Percentiles rank a stretch among this genome's conserved stretches.
phyloP scores from a whole-genome alignment of 1,284 basidiomycete genomes.

The Naganishia sp. region DNA sequence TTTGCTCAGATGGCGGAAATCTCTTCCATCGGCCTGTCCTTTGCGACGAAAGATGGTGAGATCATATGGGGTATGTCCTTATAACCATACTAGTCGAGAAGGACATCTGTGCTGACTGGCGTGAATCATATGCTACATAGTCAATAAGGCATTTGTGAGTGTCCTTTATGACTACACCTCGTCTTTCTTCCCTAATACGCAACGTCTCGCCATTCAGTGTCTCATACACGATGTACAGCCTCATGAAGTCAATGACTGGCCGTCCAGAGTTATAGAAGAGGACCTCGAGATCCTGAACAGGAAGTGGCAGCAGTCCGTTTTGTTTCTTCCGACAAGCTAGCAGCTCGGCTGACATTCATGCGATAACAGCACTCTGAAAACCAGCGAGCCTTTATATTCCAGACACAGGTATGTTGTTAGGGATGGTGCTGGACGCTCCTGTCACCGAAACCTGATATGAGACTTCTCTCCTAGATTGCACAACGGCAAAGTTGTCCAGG shows the following conservation, averaged over 20 bases:
- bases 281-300: slow-evolving; percentile 9
- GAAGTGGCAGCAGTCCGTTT: slow-evolving; percentile 15
- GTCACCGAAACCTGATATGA: not conserved
- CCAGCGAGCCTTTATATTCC: slow-evolving; percentile 7
- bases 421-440: no score
- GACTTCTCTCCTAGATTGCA: slow-evolving; percentile 21
- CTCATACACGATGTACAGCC: slow-evolving; percentile 18
- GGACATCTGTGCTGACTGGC: not conserved
- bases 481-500: slow-evolving; percentile 26
- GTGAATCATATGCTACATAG: not conserved
- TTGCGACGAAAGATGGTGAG: slow-evolving; percentile 9
- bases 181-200: not conserved
- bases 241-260: slow-evolving; percentile 11
- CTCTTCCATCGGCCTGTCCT: slow-evolving; percentile 26
- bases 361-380: not conserved
- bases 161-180: not conserved
- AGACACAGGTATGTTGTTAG: slow-evolving; percentile 6
- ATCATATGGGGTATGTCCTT: slow-evolving; percentile 27
- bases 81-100: not conserved
- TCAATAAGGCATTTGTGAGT: slow-evolving; percentile 24
- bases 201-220: not conserved
- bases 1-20: slow-evolving; percentile 33
- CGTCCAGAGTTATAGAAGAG: not conserved
- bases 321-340: not conserved
- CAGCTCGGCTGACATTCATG: not conserved